Base-by-base conservation (phyloP, 2,329 filamentous ascomycete species). In the Colletotrichum godetiae region DNA sequence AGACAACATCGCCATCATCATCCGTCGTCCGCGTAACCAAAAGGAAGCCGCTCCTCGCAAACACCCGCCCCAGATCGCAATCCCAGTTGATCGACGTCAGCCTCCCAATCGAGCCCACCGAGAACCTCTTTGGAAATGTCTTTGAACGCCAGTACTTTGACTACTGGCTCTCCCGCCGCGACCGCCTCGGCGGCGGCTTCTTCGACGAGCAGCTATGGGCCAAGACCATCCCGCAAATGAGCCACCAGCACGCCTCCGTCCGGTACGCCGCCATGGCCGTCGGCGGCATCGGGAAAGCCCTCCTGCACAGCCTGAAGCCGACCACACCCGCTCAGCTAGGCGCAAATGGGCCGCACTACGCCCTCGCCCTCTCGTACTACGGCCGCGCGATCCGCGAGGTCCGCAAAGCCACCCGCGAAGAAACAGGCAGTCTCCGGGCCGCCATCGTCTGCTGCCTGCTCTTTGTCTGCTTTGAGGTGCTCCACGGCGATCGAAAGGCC, bases 261-360 rank as follows among this genome's bases (percentile, higher is more conserved):
- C 79, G 79, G 8, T 81, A 81, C 58, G 83, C 84, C 22, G 81
- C 80, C 68, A 77, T 83, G 37, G 83, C 83, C 8, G 78, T 84
- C 13, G 83, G 83, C 24, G 80, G 80, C 24, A 79, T 81, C 12
- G 78, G 78, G 24, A 80, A 78, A 35, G 74, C 78, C 29, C 35
- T 66, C 57, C 15, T n/a, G 24, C 29, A 61, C 37, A 42, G 67
- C 63, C 19, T 76, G 61, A 67, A 46, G 52, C 63, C 62, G 5
- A 73, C 37, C 33, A 64, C 22, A 15, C 68, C 35, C 55, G 74
- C n/a, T 27, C 68, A 65, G 69, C 77, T 68, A 46, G 53, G 58
- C 3, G 68, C 49, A 1, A 68, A 60, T 27, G 68, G 66, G 5
- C 67, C 73, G 11, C 76, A 79, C 55, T 83, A 83, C 74, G 77